A percentile compares a stretch with the other conserved stretches of the same genome.
Conservation (phyloP, 306 rosid species). For the Astragalus glycyphyllos region DNA sequence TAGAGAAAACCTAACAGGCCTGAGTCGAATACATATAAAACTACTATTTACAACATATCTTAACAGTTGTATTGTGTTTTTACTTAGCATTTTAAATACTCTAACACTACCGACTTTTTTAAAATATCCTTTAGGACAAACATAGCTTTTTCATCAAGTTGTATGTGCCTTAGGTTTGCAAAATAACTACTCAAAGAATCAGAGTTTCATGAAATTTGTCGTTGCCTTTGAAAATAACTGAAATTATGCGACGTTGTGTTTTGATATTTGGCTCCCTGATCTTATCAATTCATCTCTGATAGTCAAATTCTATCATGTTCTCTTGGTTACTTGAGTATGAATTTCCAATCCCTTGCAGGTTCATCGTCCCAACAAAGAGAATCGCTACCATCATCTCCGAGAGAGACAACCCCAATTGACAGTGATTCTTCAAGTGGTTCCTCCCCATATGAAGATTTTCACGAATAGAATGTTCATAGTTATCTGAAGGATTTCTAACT, state of each 20-base stretch:
- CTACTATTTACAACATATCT: too few relatives aligned
- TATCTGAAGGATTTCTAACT: slow-evolving; percentile 32
- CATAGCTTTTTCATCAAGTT: neutral
- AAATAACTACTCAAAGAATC: slow-evolving; percentile 6
- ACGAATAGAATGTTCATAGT: slow-evolving; percentile 54
- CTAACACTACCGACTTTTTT: slow-evolving; percentile 10
- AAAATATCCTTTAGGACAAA: slow-evolving; percentile 22
- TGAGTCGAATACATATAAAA: too few relatives aligned
- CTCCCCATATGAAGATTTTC: slow-evolving; percentile 89
- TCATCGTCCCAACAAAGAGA: slow-evolving; percentile 84
- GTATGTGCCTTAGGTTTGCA: slow-evolving; percentile 3
- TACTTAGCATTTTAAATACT: slow-evolving; percentile 10
- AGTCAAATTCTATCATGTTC: slow-evolving; percentile 10
- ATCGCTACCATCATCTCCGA: slow-evolving; percentile 84
- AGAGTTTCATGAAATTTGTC: neutral
- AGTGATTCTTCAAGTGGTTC: slow-evolving; percentile 92
- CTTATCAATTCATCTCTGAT: slow-evolving; percentile 23
- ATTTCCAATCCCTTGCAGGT: slow-evolving; percentile 56
- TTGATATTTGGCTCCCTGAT: slow-evolving; percentile 17
- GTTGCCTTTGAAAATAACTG: neutral
- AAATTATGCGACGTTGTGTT: neutral
- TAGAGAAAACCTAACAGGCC: too few relatives aligned
- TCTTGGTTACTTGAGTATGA: slow-evolving; percentile 45
- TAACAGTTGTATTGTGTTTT: neutral
- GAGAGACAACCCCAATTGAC: slow-evolving; percentile 76